These are phyloP conservation scores for Xylaria sp. DNA, from an alignment of 2,329 filamentous ascomycete species.

Conservation along the genomic window DNA sequence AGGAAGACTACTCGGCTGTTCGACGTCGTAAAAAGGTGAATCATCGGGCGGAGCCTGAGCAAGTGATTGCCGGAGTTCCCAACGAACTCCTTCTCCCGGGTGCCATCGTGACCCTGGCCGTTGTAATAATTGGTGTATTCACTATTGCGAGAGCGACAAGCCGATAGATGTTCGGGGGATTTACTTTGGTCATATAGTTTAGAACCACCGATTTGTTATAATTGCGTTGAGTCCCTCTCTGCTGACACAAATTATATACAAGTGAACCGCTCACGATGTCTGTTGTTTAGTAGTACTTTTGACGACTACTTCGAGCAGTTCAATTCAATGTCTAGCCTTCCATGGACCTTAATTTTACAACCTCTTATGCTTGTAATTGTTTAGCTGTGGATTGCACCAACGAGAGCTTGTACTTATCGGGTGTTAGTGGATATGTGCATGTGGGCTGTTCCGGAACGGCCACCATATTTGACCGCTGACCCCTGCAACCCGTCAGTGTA, in stretches of 20 bases:
- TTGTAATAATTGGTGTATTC: conserved; percentile 94
- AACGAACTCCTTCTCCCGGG: conserved; percentile 94
- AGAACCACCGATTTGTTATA: conserved; percentile 25
- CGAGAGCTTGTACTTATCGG: neutral
- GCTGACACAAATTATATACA: conserved; percentile 19
- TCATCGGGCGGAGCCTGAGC: conserved; percentile 68
- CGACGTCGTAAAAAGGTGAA: conserved; percentile 59
- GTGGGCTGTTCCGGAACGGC: conserved; percentile 11
- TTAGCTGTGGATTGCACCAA: neutral
- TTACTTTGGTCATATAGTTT: conserved; percentile 30
- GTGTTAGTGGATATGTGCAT: neutral
- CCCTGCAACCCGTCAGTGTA: neutral
- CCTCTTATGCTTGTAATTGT: neutral
- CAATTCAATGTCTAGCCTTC: neutral
- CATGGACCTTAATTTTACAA: neutral
- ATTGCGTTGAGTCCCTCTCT: conserved; percentile 1
- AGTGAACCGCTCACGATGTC: conserved; percentile 24
- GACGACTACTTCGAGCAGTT: neutral
- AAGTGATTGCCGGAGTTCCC: conserved; percentile 88
- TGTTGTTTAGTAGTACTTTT: conserved; percentile 33
- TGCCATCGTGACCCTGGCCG: conserved; percentile 92
- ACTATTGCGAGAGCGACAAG: conserved; percentile 77
- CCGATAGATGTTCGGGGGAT: conserved; percentile 51
- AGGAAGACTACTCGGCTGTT: conserved; percentile 62
- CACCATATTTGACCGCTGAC: conserved; percentile 20